phyloP scores from a whole-genome alignment of 805 yeast genomes.

The Lipomyces chichibuensis region DNA sequence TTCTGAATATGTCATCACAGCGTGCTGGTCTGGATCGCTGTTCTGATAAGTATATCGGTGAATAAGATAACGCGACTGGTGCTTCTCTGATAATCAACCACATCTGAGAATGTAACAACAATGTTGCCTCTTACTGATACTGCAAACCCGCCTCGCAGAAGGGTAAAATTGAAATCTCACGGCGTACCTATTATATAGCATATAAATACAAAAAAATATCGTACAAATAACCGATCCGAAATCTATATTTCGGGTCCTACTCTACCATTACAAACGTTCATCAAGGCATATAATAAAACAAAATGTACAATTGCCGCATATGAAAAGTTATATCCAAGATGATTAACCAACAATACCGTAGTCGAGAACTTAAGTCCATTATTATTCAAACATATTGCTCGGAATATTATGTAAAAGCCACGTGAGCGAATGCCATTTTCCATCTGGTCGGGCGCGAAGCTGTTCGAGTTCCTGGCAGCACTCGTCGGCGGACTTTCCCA shows the following conservation, averaged over 20 bases:
- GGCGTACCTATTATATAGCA: not conserved
- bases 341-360: not conserved
- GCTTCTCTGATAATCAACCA: not conserved
- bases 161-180: not conserved
- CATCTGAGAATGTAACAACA: not conserved
- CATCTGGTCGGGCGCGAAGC: conserved; percentile 25
- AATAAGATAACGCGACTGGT: not conserved
- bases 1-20: not conserved
- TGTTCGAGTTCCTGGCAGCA: conserved; percentile 31
- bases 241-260: not conserved
- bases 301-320: not conserved
- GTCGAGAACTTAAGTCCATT: not conserved
- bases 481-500: conserved; percentile 29
- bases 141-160: not conserved
- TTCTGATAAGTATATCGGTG: not conserved
- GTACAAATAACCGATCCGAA: not conserved
- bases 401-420: conserved; percentile 32
- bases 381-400: conserved; percentile 20
- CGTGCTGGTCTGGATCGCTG: not conserved
- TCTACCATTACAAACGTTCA: not conserved
- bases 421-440: conserved; percentile 26
- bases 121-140: not conserved
- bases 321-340: not conserved
- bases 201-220: not conserved
- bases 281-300: not conserved